These are phyloP conservation scores for Terfezia boudieri DNA, from an alignment of 495 filamentous ascomycete genomes.

Conservation along the genomic window DNA sequence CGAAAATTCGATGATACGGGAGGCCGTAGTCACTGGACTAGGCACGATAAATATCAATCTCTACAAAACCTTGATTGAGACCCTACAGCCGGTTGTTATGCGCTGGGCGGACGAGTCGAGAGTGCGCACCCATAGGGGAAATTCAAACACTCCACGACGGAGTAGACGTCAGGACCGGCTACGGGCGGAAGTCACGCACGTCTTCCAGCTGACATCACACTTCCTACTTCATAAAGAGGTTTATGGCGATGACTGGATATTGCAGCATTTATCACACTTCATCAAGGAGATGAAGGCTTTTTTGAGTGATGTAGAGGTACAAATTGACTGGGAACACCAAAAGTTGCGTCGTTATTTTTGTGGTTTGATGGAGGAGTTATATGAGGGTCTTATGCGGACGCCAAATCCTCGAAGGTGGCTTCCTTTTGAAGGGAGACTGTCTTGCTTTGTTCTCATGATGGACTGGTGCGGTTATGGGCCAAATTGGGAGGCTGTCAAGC, in stretches of 20 bases:
- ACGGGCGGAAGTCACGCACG: conserved; percentile 82
- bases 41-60: conserved; percentile 89
- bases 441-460: conserved; percentile 88
- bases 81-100: conserved; percentile 57
- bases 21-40: conserved; percentile 77
- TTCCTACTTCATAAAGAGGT: conserved; percentile 62
- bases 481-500: conserved; percentile 59
- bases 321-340: conserved; percentile 92
- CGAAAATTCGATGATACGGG: conserved; percentile 50
- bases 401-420: conserved; percentile 78
- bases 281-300: conserved; percentile 84
- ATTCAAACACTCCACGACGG: conserved; percentile 55
- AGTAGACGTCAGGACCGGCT: conserved; percentile 64
- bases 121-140: conserved; percentile 5
- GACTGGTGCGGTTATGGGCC: conserved; percentile 97
- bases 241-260: conserved; percentile 76
- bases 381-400: conserved; percentile 72
- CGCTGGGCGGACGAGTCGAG: conserved; percentile 16
- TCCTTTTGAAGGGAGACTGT: conserved; percentile 84
- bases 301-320: conserved; percentile 76
- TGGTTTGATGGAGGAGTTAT: conserved; percentile 76
- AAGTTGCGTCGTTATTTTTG: conserved; percentile 82
- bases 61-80: conserved; percentile 81
- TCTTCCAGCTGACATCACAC: conserved; percentile 83
- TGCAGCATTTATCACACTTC: conserved; percentile 73